Percentiles rank a stretch among this genome's conserved stretches.
Evolutionary conservation across 176 grass and related monocot genomes (phyloP).

Genomic region (Oryza longistaminata): DNA sequence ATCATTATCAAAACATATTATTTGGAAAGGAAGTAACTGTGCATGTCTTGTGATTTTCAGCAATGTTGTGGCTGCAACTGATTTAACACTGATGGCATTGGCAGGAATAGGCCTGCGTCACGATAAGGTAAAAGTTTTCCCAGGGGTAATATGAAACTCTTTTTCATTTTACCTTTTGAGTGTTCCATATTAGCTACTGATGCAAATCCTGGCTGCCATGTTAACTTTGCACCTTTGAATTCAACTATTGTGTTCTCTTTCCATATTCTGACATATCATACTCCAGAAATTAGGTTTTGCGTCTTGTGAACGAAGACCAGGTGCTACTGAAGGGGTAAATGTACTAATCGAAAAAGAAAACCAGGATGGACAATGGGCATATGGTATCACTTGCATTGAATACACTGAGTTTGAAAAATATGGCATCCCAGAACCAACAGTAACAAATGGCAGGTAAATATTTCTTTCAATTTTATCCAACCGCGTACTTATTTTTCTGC

Average conservation of each 20-base stretch:
- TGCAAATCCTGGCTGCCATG: slow-evolving; percentile 12
- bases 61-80: slow-evolving; percentile 98
- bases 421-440: slow-evolving; percentile 68
- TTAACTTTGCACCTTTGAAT: neutral
- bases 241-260: neutral
- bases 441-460: slow-evolving; percentile 63
- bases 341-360: slow-evolving; percentile 91
- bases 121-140: slow-evolving; percentile 65
- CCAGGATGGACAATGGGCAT: slow-evolving; percentile 70
- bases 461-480: neutral
- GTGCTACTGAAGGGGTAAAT: slow-evolving; percentile 97
- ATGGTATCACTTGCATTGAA: slow-evolving; percentile 96
- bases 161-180: neutral
- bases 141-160: neutral
- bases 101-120: slow-evolving; percentile 75
- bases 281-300: slow-evolving; percentile 99
- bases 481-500: neutral
- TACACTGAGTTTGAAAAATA: slow-evolving; percentile 99
- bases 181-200: neutral
- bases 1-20: neutral
- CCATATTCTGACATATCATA: slow-evolving; percentile 23
- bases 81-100: slow-evolving; percentile 93
- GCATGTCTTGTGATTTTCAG: slow-evolving; percentile 50
- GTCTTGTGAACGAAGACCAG: slow-evolving; percentile 80
- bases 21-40: slow-evolving; percentile 29